phyloP scores from a whole-genome alignment of 75 land plant genomes.

The Selaginella tamariscina region DNA sequence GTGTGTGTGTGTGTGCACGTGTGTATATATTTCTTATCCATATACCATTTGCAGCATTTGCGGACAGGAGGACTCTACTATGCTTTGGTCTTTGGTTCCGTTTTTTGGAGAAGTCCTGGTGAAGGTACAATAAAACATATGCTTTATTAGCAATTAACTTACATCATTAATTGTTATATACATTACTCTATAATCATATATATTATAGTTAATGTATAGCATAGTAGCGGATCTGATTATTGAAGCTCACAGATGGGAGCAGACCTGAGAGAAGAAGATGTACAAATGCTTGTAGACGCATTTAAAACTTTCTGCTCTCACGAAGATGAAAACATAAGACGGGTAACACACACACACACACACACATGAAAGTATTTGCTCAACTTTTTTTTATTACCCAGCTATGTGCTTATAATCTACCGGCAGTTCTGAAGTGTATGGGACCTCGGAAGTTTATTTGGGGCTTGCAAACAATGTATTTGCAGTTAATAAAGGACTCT shows the following conservation, averaged over 20 bases:
- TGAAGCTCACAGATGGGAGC: neutral
- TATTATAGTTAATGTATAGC: too few relatives aligned
- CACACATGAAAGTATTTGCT: too few relatives aligned
- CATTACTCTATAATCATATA: too few relatives aligned
- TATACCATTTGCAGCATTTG: constrained; percentile 17
- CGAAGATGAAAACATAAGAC: constrained; percentile 1
- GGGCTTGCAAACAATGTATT: constrained; percentile 19
- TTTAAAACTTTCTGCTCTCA: neutral
- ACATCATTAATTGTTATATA: too few relatives aligned
- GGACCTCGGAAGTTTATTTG: constrained; percentile 27
- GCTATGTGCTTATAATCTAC: constrained; percentile 30
- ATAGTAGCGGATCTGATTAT: too few relatives aligned
- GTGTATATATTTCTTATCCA: neutral
- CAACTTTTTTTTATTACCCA: constrained; percentile 1
- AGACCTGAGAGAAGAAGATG: neutral
- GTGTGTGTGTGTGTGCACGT: neutral
- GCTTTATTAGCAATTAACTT: neutral
- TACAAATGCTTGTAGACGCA: neutral
- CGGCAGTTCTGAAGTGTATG: constrained; percentile 28
- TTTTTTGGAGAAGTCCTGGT: constrained; percentile 23
- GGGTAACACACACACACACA: too few relatives aligned
- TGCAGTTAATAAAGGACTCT: constrained; percentile 24
- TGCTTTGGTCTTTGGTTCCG: constrained; percentile 20
- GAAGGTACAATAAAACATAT: constrained; percentile 15
- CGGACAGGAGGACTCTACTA: constrained; percentile 9